Evolutionary conservation across 352 stramenopile genomes (phyloP), one percentile per base, ranked within the genome.

Genomic region (Pythium chondricola): DNA sequence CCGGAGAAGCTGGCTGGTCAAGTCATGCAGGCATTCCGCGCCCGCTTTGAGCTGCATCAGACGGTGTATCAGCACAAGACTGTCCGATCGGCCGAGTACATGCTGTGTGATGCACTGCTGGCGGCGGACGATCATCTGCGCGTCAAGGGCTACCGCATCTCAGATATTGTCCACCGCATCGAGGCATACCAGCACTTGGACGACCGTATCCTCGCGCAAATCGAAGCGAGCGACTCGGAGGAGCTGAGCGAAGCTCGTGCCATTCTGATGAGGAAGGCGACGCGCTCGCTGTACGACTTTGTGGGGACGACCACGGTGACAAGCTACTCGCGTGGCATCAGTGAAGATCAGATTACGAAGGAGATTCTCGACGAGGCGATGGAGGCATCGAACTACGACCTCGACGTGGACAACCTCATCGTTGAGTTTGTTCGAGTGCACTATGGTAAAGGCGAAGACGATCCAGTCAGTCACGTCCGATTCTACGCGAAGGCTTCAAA

Each of bases 11-110:
- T 93, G 4, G 81, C 69, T 7, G 79, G 76, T 6, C 76, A 83
- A 51, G 69, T 97, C 5, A 93, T 95, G 79, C 79, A 92, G 48
- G 78, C 89, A 8, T 96, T 97, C 49, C 76, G 79, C 22, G 93
- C 83, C 13, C 70, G 88, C 2, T 95, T 85, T 43, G 70, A 90
- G 52, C 70, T 97, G 11, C 88, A 96, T 29, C 84, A 95, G 45
- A 70, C 67, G 2, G 81, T 93, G 7, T 96, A 96, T 45, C 83
- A 94, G 52, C 87, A 96, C 50, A 84, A 89, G 39, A 73, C 71
- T 22, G 58, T 85, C 31, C 76, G 76, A 2, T 80, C 85, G 4
- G 83, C 92, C 43, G 85, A 96, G 44, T 93, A 89, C 48, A 96
- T 96, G 85, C 63, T 96, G 17, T 82, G 73, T 42, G 84, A 96